Evolutionary conservation across 2,329 filamentous ascomycete species (phyloP), one percentile per base, ranked within the genome.

Genomic region (Thielaviopsis punctulata): DNA sequence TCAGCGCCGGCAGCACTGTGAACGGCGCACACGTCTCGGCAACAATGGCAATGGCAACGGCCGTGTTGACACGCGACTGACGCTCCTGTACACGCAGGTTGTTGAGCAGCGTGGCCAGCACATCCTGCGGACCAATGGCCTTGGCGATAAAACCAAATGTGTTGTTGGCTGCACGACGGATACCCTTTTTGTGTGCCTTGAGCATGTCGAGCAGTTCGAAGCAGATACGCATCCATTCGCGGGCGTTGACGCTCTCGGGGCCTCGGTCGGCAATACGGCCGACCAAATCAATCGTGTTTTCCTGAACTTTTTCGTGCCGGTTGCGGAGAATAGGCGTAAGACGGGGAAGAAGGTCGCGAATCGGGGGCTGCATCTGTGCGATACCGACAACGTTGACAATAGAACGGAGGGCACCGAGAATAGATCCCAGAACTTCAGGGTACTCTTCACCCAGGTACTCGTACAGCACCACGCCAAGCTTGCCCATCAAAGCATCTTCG

Each of bases 211-310:
- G 79, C 51, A 98, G 73, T 70, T 98, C 92, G 67, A 98, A 98
- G 70, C 92, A 98, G 65, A 98, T 98, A 64, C 92, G 82, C 93
- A 98, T 98, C 92, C 92, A 98, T 68, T 98, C 92, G 62, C 92
- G 80, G 13, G 92, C 89, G 63, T 95, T 95, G 64, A 98, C 92
- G 57, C 85, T 90, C 67, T 98, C 92, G 1, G 92, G 89, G 1
- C 92, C 93, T 58, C 92, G 85, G 67, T 98, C 92, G 15, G 93
- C 92, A 60, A 98, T 96, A 73, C 92, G 90, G 52, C 92, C 92
- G 19, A 98, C 92, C 2, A 98, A 76, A 65, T 98, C 92, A 60
- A 98, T 96, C 0, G 92, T 96, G 67, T 98, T 98, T 63, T 98
- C 92, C 65, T 98, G 92, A 44, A 98, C 93, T 68, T 98, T 98